Conservation (phyloP, 2,329 filamentous ascomycete species). For the Colletotrichum tanaceti region DNA sequence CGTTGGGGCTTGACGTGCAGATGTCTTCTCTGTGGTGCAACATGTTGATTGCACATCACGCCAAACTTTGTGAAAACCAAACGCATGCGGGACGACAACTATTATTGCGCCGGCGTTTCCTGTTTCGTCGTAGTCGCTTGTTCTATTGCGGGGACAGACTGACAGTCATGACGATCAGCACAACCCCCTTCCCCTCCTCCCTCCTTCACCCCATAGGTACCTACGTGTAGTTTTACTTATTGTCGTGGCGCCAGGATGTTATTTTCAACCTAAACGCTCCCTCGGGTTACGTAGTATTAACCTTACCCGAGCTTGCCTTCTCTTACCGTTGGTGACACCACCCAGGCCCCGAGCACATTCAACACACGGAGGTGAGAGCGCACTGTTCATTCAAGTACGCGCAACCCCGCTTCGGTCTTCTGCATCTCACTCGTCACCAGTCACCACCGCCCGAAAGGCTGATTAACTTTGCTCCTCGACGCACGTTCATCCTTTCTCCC, state of each 20-base stretch:
- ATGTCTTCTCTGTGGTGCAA: conserved; percentile 10
- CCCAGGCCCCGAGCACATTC: conserved; percentile 10
- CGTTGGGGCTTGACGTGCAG: conserved; percentile 3
- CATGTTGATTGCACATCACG: conserved; percentile 13
- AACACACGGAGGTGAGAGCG: conserved; percentile 14
- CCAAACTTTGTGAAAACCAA: neutral
- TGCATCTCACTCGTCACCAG: conserved; percentile 11
- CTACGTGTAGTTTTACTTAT: neutral
- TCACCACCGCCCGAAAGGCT: neutral
- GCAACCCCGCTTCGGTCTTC: conserved; percentile 29
- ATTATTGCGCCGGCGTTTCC: neutral
- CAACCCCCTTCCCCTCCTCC: neutral
- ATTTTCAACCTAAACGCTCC: neutral
- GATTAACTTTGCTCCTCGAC: conserved; percentile 19
- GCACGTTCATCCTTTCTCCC: conserved; percentile 30
- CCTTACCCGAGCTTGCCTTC: neutral
- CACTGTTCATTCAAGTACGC: conserved; percentile 26
- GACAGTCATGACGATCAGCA: neutral
- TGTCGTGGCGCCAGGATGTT: neutral
- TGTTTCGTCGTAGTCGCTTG: too few relatives aligned
- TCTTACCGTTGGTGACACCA: neutral
- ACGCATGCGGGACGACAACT: neutral
- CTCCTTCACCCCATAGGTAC: too few relatives aligned
- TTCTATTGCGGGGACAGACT: too few relatives aligned
- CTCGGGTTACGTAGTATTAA: conserved; percentile 11